Conservation (phyloP, 176 grass and related monocot species). For the Oryza rufipogon region DNA sequence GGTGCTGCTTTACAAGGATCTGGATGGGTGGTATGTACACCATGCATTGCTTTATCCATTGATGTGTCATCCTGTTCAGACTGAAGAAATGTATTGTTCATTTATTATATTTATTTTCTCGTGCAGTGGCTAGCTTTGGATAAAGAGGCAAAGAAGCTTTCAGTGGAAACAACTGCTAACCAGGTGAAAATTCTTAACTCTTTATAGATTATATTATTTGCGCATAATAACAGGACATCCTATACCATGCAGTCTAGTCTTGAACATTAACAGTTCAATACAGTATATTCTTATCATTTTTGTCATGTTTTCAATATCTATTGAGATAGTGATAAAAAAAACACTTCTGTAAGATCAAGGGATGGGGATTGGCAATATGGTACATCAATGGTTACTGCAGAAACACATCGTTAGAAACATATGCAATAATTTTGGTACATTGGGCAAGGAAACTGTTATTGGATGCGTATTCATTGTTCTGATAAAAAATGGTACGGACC, state of each 20-base stretch:
- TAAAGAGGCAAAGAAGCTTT: conserved; percentile 86
- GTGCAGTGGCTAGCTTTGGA: conserved; percentile 92
- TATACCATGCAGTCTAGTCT: not conserved
- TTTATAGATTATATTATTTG: conserved; percentile 12
- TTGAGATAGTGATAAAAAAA: conserved; percentile 17
- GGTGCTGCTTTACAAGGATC: conserved; percentile 98
- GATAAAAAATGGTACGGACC: not conserved
- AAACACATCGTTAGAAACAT: not conserved
- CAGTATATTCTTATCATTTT: not conserved
- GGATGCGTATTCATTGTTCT: not conserved
- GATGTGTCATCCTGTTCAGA: not conserved
- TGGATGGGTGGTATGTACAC: conserved; percentile 93
- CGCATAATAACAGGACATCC: not conserved
- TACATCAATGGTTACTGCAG: not conserved
- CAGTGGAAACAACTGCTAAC: conserved; percentile 95
- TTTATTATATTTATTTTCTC: conserved; percentile 17
- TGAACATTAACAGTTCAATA: not conserved
- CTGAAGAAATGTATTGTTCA: conserved; percentile 27
- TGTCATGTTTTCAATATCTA: not conserved
- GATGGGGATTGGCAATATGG: not conserved
- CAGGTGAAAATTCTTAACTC: conserved; percentile 63
- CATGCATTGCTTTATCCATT: conserved; percentile 16
- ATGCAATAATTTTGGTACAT: not conserved
- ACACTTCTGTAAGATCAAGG: conserved; percentile 8
- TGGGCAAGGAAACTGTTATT: not conserved